Percentiles rank a stretch among this genome's conserved stretches.
phyloP scores from a whole-genome alignment of 1,284 basidiomycete species.

The Tilletia caries region DNA sequence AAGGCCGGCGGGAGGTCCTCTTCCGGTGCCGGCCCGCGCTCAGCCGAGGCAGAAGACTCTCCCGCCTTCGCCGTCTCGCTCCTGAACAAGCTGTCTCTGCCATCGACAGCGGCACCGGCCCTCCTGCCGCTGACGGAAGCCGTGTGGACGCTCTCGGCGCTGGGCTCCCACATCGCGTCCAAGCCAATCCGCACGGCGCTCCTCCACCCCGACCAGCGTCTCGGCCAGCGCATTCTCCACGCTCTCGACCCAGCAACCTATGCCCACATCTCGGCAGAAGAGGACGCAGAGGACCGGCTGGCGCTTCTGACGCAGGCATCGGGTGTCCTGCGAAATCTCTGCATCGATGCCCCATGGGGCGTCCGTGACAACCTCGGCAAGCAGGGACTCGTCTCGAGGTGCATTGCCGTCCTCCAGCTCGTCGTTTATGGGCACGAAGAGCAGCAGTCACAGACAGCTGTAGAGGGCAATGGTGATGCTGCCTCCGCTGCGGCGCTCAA shows the following conservation, averaged over 20 bases:
- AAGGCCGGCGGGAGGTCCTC: background rate
- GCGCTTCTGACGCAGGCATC: conserved; percentile 34
- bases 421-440: conserved; percentile 17
- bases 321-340: conserved; percentile 49
- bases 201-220: conserved; percentile 33
- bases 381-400: conserved; percentile 29
- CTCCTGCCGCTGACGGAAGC: conserved; percentile 25
- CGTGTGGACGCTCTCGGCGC: conserved; percentile 48
- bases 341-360: conserved; percentile 37
- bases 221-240: conserved; percentile 38
- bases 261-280: background rate
- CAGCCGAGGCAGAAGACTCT: background rate
- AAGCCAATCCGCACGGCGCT: conserved; percentile 25
- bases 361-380: conserved; percentile 36
- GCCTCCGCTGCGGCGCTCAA: conserved; percentile 26
- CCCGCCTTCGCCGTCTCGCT: conserved; percentile 8
- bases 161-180: conserved; percentile 35
- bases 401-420: conserved; percentile 16
- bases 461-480: conserved; percentile 29
- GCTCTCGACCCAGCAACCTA: conserved; percentile 30
- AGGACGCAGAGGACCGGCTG: background rate
- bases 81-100: conserved; percentile 10
- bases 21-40: background rate
- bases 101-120: background rate
- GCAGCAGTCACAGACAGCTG: conserved; percentile 17